phyloP scores from a whole-genome alignment of 768 basidiomycete species.

The Mrakia gelida region DNA sequence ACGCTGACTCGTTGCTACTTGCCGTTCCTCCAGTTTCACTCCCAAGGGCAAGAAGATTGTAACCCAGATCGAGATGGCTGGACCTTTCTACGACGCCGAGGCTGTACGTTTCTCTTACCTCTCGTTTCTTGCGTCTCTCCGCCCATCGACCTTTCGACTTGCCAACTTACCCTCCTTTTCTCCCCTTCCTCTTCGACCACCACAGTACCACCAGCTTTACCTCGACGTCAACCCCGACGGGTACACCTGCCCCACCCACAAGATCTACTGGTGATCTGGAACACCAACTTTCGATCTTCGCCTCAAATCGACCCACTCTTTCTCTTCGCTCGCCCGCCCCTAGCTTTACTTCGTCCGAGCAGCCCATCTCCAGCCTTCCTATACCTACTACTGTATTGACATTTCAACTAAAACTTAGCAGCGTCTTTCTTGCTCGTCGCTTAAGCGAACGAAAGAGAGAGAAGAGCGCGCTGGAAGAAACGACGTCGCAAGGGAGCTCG shows the following conservation, averaged over 20 bases:
- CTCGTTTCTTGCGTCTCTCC: not conserved
- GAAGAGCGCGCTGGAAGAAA: too few relatives aligned
- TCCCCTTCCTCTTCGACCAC: not conserved
- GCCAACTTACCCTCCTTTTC: not conserved
- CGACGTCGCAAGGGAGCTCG: too few relatives aligned
- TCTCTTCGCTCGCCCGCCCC: too few relatives aligned
- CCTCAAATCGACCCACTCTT: too few relatives aligned
- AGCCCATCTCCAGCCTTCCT: too few relatives aligned
- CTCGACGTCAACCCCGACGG: conserved; percentile 75
- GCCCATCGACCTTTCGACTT: too few relatives aligned
- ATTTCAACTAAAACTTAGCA: too few relatives aligned
- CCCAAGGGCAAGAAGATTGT: conserved; percentile 68
- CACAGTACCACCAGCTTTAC: conserved; percentile 32
- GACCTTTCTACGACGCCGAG: conserved; percentile 62
- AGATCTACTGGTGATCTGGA: conserved; percentile 63
- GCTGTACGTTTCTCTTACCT: conserved; percentile 18
- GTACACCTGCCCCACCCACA: conserved; percentile 78
- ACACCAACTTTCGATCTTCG: too few relatives aligned
- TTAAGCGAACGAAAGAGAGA: too few relatives aligned
- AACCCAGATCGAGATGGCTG: conserved; percentile 66
- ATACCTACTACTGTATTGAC: too few relatives aligned
- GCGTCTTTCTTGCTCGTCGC: too few relatives aligned
- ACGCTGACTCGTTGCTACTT: not conserved
- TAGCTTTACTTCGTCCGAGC: too few relatives aligned
- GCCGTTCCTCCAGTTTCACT: conserved; percentile 35